Evolutionary conservation across 495 filamentous ascomycete species (phyloP).

Genomic region (Aspergillus funiculosus): DNA sequence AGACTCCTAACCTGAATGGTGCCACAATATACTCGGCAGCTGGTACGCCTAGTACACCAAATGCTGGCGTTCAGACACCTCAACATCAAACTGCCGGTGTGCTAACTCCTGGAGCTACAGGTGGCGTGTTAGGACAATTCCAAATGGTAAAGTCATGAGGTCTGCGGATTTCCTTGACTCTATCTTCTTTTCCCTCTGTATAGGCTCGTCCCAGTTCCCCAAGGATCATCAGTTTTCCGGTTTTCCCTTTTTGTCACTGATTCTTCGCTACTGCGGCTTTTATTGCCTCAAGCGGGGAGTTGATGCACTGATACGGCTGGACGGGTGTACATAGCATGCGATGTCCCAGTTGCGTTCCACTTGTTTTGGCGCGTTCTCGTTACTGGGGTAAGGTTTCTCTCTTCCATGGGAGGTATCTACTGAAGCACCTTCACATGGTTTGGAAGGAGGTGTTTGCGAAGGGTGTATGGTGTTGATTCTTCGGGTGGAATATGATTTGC

Average conservation of each 20-base stretch:
- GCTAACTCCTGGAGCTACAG: slow-evolving; percentile 63
- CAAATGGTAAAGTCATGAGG: slow-evolving; percentile 38
- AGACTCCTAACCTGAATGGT: slow-evolving; percentile 52
- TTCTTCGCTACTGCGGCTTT: slow-evolving; percentile 3
- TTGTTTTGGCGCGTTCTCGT: slow-evolving; percentile 17
- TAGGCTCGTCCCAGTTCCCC: slow-evolving; percentile 9
- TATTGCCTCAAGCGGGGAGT: slow-evolving; percentile 1
- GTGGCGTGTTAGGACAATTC: slow-evolving; percentile 50
- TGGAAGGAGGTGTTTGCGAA: slow-evolving; percentile 18
- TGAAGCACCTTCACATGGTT: slow-evolving; percentile 15
- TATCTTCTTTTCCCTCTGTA: slow-evolving; percentile 13
- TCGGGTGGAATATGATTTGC: slow-evolving; percentile 17
- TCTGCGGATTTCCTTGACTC: slow-evolving; percentile 1
- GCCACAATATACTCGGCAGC: slow-evolving; percentile 51
- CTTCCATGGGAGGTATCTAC: slow-evolving; percentile 12
- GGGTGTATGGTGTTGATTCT: slow-evolving; percentile 26
- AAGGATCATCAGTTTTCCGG: slow-evolving; percentile 1
- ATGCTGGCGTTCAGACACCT: slow-evolving; percentile 54
- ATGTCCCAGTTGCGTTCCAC: slow-evolving; percentile 5
- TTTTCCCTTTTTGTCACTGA: slow-evolving; percentile 2
- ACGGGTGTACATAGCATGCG: slow-evolving; percentile 28
- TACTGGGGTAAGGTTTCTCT: slow-evolving; percentile 6
- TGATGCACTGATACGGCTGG: slow-evolving; percentile 21
- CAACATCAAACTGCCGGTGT: slow-evolving; percentile 47
- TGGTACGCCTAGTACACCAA: slow-evolving; percentile 68